These are phyloP conservation scores for Rosa lucieae DNA, from an alignment of 306 rosid genomes.

Conservation along the genomic window DNA sequence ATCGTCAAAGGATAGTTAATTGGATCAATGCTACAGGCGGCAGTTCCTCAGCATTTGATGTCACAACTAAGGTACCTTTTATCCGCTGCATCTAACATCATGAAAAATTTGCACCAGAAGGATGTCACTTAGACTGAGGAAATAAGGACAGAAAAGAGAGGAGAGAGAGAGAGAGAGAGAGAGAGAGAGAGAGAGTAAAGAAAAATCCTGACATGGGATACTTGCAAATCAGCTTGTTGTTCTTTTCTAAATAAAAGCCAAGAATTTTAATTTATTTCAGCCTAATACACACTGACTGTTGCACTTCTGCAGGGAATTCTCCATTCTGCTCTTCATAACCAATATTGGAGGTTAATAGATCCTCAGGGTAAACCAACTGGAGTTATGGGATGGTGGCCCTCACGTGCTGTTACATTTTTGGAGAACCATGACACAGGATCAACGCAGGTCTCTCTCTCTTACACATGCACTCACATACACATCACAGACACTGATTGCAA, in stretches of 20 bases:
- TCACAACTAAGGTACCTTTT: constrained; percentile 68
- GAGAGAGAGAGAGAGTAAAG: background rate
- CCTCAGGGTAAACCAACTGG: constrained; percentile 83
- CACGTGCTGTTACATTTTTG: constrained; percentile 81
- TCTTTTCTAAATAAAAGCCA: background rate
- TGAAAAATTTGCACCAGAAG: background rate
- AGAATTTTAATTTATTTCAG: no score
- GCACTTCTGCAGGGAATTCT: constrained; percentile 58
- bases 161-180: no score
- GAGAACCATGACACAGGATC: constrained; percentile 92
- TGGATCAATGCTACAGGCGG: constrained; percentile 85
- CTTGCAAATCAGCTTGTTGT: background rate
- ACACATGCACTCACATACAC: background rate
- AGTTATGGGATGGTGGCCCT: constrained; percentile 92
- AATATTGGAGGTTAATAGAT: constrained; percentile 79
- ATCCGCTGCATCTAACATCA: constrained; percentile 1
- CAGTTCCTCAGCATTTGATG: constrained; percentile 74
- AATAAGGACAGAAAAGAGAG: background rate
- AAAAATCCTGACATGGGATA: background rate
- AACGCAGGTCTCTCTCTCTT: constrained; percentile 57
- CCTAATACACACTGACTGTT: background rate
- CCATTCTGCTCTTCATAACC: constrained; percentile 66
- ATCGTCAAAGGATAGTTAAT: constrained; percentile 69
- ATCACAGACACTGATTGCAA: background rate
- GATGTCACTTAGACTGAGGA: background rate